Base-by-base conservation (phyloP, 2,329 filamentous ascomycete genomes). In the Cladorrhinum sp. region DNA sequence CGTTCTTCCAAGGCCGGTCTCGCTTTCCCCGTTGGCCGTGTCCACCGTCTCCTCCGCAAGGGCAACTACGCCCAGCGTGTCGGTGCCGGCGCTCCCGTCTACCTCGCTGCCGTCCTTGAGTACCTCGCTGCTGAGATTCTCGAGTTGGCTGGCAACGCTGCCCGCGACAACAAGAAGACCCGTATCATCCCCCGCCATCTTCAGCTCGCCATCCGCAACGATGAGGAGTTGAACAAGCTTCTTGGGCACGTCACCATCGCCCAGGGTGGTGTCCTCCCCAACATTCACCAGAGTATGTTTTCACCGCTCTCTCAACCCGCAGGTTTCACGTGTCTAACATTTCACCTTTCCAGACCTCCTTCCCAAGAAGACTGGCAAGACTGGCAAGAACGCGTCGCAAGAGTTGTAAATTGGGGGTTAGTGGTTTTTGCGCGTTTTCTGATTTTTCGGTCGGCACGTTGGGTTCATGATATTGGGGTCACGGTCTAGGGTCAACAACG, bases 131-230 rank as follows among this genome's bases (percentile, higher is more conserved):
- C 95, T 69, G 95, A 99, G 84, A 97, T 99, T 72, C 92, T 99
- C 74, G 95, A 99, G 82, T 83, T 99, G 81, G 95, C 95, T 78
- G 95, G 95, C 72, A 99, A 99, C 79, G 95, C 95, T 73, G 95
- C 95, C 67, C 93, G 95, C 72, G 95, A 99, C 83, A 97, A 98
- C 89, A 99, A 99, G 91, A 98, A 98, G 90, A 99, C 93, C 68
- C 93, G 95, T 90, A 99, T 99, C 83, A 99, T 98, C 64, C 95
- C 95, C 68, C 92, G 95, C 80, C 95, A 99, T 81, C 87, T 99
- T 52, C 95, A 99, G 84, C 92, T 99, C 71, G 95, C 95, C 80
- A 99, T 99, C 84, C 89, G 95, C 75, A 97, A 97, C 83, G 93
- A 98, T 79, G 93, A 98, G 86, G 95, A 99, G 82, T 79, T 98